Base-by-base conservation (phyloP, 2,329 filamentous ascomycete genomes). In the Aspergillus phoenicis region DNA sequence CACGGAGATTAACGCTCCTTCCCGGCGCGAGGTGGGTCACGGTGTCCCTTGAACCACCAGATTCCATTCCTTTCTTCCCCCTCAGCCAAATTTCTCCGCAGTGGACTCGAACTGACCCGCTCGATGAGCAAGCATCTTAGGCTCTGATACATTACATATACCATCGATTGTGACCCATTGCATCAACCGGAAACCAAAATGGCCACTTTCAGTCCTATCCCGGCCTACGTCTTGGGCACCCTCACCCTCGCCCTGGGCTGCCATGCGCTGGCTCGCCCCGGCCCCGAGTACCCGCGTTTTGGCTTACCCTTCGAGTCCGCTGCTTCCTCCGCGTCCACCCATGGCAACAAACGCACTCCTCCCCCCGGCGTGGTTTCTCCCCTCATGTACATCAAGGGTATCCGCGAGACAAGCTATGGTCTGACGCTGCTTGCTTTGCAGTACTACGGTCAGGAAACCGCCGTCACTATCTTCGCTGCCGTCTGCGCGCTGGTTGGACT, bases 361-460 rank as follows among this genome's bases (percentile, higher is more conserved):
- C 15, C 33, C n/a, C 13, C 43, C 3, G 51, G 57, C 22, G 39
- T 22, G 26, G 52, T 57, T 2, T 64, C 62, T 7, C 60, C 62
- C n/a, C 58, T 66, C 2, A 62, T 66, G 17, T 63, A 65, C 36
- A 33, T 65, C 17, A 65, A 66, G 38, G 63, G 58, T 17, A 64
- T 65, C 36, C 64, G 64, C 2, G 64, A 66, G 41, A 54, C 56
- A n/a, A 65, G 58, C 5, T 66, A 65, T 49, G 64, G 64, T 4
- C 28, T 65, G 11, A 39, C 60, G 10, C 38, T 65, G 30, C 57
- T 64, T 24, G 59, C 39, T 3, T 51, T 65, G 26, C 63, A 66
- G 38, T 59, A 57, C 33, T 49, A 54, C 15, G 54, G 59, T n/a
- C 61, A 63, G 17, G 61, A 61, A 1, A n/a, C 13, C 4, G 64